phyloP scores from a whole-genome alignment of 2,329 filamentous ascomycete genomes.

The Neurospora sp. region DNA sequence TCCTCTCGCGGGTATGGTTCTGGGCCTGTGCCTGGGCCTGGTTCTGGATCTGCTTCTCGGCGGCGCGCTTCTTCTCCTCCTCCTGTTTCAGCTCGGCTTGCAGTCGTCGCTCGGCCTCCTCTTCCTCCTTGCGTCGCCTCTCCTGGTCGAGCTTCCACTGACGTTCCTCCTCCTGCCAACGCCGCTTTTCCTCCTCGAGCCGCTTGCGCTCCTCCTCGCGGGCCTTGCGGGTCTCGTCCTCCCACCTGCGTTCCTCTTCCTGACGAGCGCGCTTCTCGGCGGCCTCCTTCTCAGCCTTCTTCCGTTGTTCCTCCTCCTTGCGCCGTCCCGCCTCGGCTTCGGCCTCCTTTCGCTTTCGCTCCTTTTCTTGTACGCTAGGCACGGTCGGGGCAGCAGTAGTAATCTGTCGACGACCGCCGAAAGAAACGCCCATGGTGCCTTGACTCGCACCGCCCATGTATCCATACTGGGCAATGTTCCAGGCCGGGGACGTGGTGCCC shows the following conservation, averaged over 20 bases:
- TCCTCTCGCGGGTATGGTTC: constrained; percentile 46
- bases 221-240: constrained; percentile 60
- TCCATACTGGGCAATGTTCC: constrained; percentile 98
- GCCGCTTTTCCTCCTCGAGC: constrained; percentile 54
- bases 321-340: constrained; percentile 51
- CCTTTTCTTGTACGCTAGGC: constrained; percentile 75
- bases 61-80: constrained; percentile 52
- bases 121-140: constrained; percentile 64
- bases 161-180: constrained; percentile 68
- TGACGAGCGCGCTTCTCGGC: constrained; percentile 52
- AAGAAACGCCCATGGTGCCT: constrained; percentile 86
- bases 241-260: constrained; percentile 64
- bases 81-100: constrained; percentile 45
- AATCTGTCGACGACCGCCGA: constrained; percentile 86
- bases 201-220: constrained; percentile 57
- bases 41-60: constrained; percentile 64
- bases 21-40: constrained; percentile 56
- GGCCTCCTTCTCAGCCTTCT: constrained; percentile 35
- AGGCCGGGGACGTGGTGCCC: constrained; percentile 72
- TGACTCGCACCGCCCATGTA: constrained; percentile 98
- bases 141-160: constrained; percentile 59
- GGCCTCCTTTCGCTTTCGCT: constrained; percentile 51
- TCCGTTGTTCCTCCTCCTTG: constrained; percentile 39
- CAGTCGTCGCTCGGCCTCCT: constrained; percentile 54
- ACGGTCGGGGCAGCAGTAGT: constrained; percentile 72